Conservation (phyloP, 2,329 filamentous ascomycete species). For the Didymella sp. region DNA sequence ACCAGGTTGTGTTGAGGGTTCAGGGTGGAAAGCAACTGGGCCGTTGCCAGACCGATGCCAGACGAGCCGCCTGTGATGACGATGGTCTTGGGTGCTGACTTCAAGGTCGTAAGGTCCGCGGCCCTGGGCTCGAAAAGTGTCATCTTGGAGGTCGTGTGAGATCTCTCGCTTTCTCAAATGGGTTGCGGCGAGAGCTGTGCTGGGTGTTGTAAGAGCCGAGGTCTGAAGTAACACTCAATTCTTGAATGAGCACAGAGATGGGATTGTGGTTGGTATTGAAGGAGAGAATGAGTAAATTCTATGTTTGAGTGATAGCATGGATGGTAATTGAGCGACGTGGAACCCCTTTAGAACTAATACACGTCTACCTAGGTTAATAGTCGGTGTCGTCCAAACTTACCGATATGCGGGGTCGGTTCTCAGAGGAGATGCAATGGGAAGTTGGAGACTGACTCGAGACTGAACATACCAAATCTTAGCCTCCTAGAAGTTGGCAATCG, state of each 20-base stretch:
- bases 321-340: neutral
- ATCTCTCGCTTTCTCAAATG: neutral
- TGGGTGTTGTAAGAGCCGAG: slow-evolving; percentile 5
- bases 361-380: slow-evolving; percentile 8
- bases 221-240: neutral
- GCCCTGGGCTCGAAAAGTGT: slow-evolving; percentile 35
- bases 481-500: neutral
- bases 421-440: neutral
- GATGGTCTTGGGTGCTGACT: slow-evolving; percentile 41
- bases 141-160: slow-evolving; percentile 21
- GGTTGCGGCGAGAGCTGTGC: neutral
- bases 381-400: slow-evolving; percentile 14
- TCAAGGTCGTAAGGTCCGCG: slow-evolving; percentile 28
- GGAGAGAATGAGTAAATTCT: neutral
- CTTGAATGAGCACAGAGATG: neutral
- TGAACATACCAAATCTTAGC: neutral
- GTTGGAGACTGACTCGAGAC: slow-evolving; percentile 5
- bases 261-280: neutral
- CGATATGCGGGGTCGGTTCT: slow-evolving; percentile 28
- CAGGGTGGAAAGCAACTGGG: slow-evolving; percentile 48
- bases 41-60: slow-evolving; percentile 53
- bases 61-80: slow-evolving; percentile 52
- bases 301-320: neutral
- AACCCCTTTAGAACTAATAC: neutral
- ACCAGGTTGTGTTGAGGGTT: slow-evolving; percentile 51